Base-by-base conservation (phyloP, 2,329 filamentous ascomycete species). In the Arthrobotrys megalospora region DNA sequence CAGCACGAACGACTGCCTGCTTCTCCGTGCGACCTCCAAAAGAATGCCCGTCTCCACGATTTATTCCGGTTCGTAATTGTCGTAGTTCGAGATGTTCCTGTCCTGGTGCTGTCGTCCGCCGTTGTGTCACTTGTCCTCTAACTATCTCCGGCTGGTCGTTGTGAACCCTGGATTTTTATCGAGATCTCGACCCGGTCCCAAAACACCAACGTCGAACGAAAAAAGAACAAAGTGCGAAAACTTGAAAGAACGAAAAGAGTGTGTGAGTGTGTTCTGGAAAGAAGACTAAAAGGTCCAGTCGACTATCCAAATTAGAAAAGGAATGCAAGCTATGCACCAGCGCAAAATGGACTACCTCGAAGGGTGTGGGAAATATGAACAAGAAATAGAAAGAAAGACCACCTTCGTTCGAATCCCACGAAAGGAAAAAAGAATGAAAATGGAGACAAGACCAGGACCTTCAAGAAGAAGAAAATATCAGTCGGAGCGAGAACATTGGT, bases 361-460 rank as follows among this genome's bases (percentile, higher is more conserved):
- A 28, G 38, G 65, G 65, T 69, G 65, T 60, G 65, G 65, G 65
- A 69, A 60, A 48, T 69, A 38, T 38, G 65, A 38, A 19, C 52
- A 58, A 58, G 52, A 58, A 69, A 69, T 69, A 69, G 50, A 69
- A 69, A 69, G n/a, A 58, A 55, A 10, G 34, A 24, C 62, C 28
- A 24, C 50, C 19, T 32, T 11, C 45, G 14, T n/a, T n/a, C 8
- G 19, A 16, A 16, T n/a, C 45, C 45, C n/a, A n/a, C 16, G 34
- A 24, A 60, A 43, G 38, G 12, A 63, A 21, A 63, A 28, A 63
- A 63, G 16, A 63, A 45, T 6, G 14, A 32, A 34, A 55, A 8
- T 36, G 38, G 28, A 19, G 10, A 4, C 45, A 28, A 45, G 24
- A n/a, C 14, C 50, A 36, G 5, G 34, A 36, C 10, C 1, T 32